These are phyloP conservation scores for Yamadazyma kitorensis DNA, from an alignment of 805 yeast genomes.

Conservation along the genomic window DNA sequence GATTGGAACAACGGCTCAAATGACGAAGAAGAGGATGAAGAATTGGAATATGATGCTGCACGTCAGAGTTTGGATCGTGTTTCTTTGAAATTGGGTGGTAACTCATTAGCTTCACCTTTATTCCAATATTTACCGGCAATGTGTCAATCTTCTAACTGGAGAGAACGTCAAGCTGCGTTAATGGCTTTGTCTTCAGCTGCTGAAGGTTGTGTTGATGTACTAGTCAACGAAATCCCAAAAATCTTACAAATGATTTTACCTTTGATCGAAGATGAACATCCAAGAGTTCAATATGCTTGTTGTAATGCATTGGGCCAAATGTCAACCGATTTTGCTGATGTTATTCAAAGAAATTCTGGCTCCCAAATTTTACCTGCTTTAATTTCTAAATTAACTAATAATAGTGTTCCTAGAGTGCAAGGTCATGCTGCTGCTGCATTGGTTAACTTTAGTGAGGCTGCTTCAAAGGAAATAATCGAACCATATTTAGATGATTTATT, in stretches of 20 bases:
- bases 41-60: conserved; percentile 84
- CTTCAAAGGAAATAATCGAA: conserved; percentile 79
- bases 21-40: conserved; percentile 74
- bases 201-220: conserved; percentile 91
- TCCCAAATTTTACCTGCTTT: conserved; percentile 81
- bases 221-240: conserved; percentile 76
- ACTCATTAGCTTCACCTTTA: conserved; percentile 76
- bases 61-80: conserved; percentile 94
- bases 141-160: conserved; percentile 78
- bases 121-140: conserved; percentile 84
- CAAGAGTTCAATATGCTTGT: conserved; percentile 95
- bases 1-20: conserved; percentile 84
- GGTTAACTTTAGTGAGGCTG: conserved; percentile 92
- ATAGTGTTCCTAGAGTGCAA: conserved; percentile 87
- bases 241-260: conserved; percentile 85
- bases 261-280: conserved; percentile 77
- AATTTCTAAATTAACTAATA: conserved; percentile 70
- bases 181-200: conserved; percentile 98
- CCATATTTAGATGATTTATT: conserved; percentile 88
- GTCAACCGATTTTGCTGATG: conserved; percentile 92
- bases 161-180: conserved; percentile 93
- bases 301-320: conserved; percentile 97
- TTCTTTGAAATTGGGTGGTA: conserved; percentile 79
- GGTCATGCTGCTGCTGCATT: conserved; percentile 98
- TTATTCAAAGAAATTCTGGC: conserved; percentile 79